Evolutionary conservation across 306 rosid genomes (phyloP).

Genomic region (Fragaria nilgerrensis): DNA sequence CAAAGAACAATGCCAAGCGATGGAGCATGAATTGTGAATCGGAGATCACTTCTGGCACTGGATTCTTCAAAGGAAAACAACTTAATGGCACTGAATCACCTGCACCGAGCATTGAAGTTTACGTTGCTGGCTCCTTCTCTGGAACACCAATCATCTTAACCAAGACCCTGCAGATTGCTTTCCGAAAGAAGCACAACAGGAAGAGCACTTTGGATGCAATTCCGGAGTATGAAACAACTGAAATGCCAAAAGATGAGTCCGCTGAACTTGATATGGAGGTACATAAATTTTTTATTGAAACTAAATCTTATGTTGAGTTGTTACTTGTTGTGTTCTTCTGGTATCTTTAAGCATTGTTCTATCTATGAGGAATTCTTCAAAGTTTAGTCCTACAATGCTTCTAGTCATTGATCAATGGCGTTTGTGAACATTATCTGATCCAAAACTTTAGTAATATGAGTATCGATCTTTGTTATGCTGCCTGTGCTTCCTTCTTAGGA

Average conservation of each 20-base stretch:
- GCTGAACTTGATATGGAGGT: constrained; percentile 61
- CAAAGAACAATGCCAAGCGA: constrained; percentile 39
- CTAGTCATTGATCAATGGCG: neutral
- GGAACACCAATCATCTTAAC: constrained; percentile 77
- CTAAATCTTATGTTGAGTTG: constrained; percentile 1
- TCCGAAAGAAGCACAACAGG: constrained; percentile 55
- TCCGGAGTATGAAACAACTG: constrained; percentile 73
- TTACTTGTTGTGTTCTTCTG: constrained; percentile 1
- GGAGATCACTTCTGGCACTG: constrained; percentile 39
- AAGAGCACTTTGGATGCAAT: constrained; percentile 63
- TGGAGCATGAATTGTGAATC: constrained; percentile 87
- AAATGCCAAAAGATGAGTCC: constrained; percentile 47
- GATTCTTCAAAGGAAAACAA: constrained; percentile 69
- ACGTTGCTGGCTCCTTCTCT: constrained; percentile 78
- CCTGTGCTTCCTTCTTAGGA: constrained; percentile 27
- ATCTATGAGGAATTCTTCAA: neutral
- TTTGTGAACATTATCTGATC: constrained; percentile 1
- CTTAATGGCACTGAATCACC: constrained; percentile 39
- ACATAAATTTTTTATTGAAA: constrained; percentile 16
- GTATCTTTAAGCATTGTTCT: neutral
- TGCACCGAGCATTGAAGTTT: constrained; percentile 76
- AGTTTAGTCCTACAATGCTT: neutral
- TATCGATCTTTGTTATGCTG: neutral
- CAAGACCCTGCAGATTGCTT: constrained; percentile 64
- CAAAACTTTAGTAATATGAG: neutral